phyloP scores from a whole-genome alignment of 1,284 basidiomycete species.

The Leccinum subrobustum region DNA sequence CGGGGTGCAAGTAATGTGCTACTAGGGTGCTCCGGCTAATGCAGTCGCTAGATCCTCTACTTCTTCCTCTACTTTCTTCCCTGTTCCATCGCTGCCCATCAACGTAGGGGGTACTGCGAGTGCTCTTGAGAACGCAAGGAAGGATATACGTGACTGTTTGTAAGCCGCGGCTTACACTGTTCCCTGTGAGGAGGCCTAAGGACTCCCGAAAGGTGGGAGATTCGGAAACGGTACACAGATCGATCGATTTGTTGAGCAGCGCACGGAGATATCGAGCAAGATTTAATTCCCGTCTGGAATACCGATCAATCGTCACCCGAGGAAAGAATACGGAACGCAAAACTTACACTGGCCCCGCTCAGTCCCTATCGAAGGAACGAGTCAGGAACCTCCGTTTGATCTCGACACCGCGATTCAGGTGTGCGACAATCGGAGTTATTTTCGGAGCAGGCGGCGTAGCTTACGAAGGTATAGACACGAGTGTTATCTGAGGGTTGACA shows the following conservation, averaged over 20 bases:
- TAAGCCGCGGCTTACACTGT: background rate
- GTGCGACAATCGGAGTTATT: slow-evolving; percentile 56
- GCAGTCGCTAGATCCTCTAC: slow-evolving; percentile 22
- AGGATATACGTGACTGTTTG: slow-evolving; percentile 68
- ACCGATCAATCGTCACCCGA: background rate
- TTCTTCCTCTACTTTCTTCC: slow-evolving; percentile 23
- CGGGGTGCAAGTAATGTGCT: slow-evolving; percentile 31
- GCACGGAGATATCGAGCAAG: slow-evolving; percentile 82
- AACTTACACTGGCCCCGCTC: slow-evolving; percentile 68
- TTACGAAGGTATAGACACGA: slow-evolving; percentile 87
- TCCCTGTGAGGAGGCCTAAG: slow-evolving; percentile 28
- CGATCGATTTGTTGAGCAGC: slow-evolving; percentile 65
- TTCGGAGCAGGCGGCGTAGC: slow-evolving; percentile 44
- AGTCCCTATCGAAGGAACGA: slow-evolving; percentile 34
- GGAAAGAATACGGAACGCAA: slow-evolving; percentile 1
- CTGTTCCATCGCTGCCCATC: slow-evolving; percentile 37
- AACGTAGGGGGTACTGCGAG: slow-evolving; percentile 41
- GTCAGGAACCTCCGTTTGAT: slow-evolving; percentile 88
- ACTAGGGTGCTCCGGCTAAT: slow-evolving; percentile 13
- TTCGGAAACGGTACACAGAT: slow-evolving; percentile 80
- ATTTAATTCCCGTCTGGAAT: slow-evolving; percentile 59
- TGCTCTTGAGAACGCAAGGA: slow-evolving; percentile 72
- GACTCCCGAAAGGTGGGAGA: slow-evolving; percentile 35
- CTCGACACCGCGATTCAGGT: slow-evolving; percentile 96
- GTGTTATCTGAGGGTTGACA: slow-evolving; percentile 91